Percentiles rank a stretch among this genome's conserved stretches.
These are phyloP conservation scores for Capsicum chinense DNA, from an alignment of 257 asterid species.

Conservation along the genomic window DNA sequence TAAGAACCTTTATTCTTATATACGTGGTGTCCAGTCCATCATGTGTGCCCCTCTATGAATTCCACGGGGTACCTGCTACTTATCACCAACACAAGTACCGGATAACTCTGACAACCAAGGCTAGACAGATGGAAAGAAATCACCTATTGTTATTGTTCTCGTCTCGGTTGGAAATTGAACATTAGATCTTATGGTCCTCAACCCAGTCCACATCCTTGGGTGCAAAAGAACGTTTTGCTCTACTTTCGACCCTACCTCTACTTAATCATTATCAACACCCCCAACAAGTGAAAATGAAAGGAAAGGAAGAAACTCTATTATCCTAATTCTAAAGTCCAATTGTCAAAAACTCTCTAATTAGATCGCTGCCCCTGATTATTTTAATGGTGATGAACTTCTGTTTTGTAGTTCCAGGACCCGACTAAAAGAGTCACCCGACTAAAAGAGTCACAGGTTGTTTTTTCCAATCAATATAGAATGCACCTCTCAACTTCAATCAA, in stretches of 20 bases:
- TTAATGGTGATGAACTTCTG: neutral
- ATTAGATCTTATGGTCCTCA: too few relatives aligned
- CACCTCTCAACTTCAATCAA: neutral
- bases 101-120: too few relatives aligned
- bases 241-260: neutral
- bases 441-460: neutral
- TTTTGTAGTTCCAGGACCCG: neutral
- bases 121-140: too few relatives aligned
- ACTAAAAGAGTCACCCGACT: neutral
- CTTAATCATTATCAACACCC: neutral
- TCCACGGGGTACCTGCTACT: too few relatives aligned
- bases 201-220: neutral
- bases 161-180: too few relatives aligned
- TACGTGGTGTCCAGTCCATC: neutral
- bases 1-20: too few relatives aligned
- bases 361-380: neutral
- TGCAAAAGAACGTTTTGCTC: neutral
- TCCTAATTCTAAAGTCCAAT: neutral
- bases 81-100: too few relatives aligned
- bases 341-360: neutral
- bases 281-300: neutral
- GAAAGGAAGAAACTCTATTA: neutral
- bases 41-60: too few relatives aligned
- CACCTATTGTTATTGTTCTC: too few relatives aligned
- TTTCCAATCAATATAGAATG: neutral